Evolutionary conservation across 768 basidiomycete species (phyloP).

Genomic region (Auriscalpium orientale): DNA sequence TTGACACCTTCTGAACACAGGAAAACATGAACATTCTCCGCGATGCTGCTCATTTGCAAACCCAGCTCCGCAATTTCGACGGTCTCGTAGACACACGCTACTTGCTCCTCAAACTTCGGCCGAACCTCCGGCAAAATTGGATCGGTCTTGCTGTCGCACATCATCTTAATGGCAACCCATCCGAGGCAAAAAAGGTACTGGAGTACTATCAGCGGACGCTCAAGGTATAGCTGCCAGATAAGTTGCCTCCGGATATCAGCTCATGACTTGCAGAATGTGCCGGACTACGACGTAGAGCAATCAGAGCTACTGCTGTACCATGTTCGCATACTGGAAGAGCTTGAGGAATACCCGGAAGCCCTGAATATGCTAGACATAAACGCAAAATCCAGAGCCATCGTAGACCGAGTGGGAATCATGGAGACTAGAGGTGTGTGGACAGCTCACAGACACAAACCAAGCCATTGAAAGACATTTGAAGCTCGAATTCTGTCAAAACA

Average conservation of each 20-base stretch:
- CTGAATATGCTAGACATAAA: slow-evolving; percentile 55
- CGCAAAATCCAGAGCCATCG: slow-evolving; percentile 55
- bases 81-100: slow-evolving; percentile 76
- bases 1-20: slow-evolving; percentile 29
- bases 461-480: slow-evolving; percentile 24
- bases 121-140: slow-evolving; percentile 85
- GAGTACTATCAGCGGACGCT: slow-evolving; percentile 64
- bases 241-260: background rate
- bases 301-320: slow-evolving; percentile 81
- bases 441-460: no score
- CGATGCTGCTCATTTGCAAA: slow-evolving; percentile 83
- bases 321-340: slow-evolving; percentile 62
- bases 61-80: slow-evolving; percentile 78
- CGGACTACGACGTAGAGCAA: slow-evolving; percentile 73
- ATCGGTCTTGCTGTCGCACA: slow-evolving; percentile 82
- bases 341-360: slow-evolving; percentile 55
- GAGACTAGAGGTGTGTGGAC: slow-evolving; percentile 65
- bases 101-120: slow-evolving; percentile 70
- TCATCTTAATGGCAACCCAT: slow-evolving; percentile 69
- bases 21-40: slow-evolving; percentile 92
- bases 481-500: slow-evolving; percentile 74
- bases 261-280: slow-evolving; percentile 48
- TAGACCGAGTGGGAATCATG: slow-evolving; percentile 63
- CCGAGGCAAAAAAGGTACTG: slow-evolving; percentile 63
- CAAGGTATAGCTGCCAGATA: slow-evolving; percentile 45